phyloP scores from a whole-genome alignment of 2,329 filamentous ascomycete genomes.

The Scedosporium dehoogii region DNA sequence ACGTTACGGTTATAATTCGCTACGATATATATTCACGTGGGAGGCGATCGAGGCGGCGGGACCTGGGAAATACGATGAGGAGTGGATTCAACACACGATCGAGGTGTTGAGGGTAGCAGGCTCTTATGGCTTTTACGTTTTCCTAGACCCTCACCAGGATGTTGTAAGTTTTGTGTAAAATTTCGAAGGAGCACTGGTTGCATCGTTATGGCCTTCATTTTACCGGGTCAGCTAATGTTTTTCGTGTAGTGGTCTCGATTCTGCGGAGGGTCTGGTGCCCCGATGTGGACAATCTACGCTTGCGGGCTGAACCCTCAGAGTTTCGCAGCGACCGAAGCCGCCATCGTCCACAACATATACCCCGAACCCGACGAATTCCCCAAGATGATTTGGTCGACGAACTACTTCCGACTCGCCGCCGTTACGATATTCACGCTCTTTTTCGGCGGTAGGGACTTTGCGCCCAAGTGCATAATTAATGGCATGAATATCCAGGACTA shows the following conservation, averaged over 20 bases:
- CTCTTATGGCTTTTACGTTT: constrained; percentile 86
- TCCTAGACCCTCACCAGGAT: constrained; percentile 98
- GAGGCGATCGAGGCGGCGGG: constrained; percentile 94
- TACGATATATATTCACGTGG: constrained; percentile 97
- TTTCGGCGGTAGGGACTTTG: constrained; percentile 83
- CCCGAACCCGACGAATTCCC: constrained; percentile 76
- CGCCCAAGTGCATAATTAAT: constrained; percentile 91
- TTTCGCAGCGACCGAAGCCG: constrained; percentile 80
- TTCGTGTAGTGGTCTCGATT: constrained; percentile 73
- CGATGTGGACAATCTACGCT: constrained; percentile 96
- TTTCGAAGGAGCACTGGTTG: neutral
- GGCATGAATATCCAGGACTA: constrained; percentile 96
- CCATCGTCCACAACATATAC: constrained; percentile 91
- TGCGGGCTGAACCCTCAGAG: constrained; percentile 79
- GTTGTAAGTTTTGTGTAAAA: constrained; percentile 49
- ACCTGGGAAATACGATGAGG: constrained; percentile 86
- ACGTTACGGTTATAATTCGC: constrained; percentile 89
- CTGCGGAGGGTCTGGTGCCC: constrained; percentile 87
- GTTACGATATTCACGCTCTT: constrained; percentile 92
- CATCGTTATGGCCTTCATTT: neutral
- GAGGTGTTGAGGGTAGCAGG: constrained; percentile 74
- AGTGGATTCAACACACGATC: constrained; percentile 87
- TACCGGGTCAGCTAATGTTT: neutral
- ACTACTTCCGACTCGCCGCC: constrained; percentile 79
- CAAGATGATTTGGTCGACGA: constrained; percentile 99